Percentiles rank a stretch among this genome's conserved stretches.
phyloP scores from a whole-genome alignment of 148 eudicot genomes.

The Amaranthus hypochondriacus region DNA sequence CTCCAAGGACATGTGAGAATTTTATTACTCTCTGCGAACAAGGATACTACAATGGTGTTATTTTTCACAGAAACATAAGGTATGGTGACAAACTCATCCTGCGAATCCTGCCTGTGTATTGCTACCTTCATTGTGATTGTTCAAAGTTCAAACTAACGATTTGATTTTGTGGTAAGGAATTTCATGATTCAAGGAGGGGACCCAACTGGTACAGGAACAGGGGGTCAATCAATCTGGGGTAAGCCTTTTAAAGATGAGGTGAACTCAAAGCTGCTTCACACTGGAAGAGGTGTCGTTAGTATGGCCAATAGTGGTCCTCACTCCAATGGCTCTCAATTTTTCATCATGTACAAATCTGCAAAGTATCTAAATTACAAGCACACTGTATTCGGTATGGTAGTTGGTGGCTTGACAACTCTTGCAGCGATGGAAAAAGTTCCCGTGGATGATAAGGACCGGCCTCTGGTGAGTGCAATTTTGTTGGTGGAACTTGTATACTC shows the following conservation, averaged over 20 bases:
- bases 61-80: conserved; percentile 89
- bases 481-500: background rate
- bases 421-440: conserved; percentile 89
- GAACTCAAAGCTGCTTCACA: conserved; percentile 84
- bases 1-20: conserved; percentile 95
- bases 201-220: conserved; percentile 97
- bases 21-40: conserved; percentile 89
- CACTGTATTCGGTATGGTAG: conserved; percentile 93
- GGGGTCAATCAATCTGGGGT: conserved; percentile 98
- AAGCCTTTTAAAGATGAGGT: conserved; percentile 92
- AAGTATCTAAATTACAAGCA: conserved; percentile 88
- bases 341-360: conserved; percentile 93
- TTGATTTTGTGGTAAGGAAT: conserved; percentile 40
- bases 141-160: conserved; percentile 12
- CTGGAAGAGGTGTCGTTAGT: conserved; percentile 97
- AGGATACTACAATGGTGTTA: conserved; percentile 85
- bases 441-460: conserved; percentile 87
- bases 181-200: conserved; percentile 99
- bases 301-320: conserved; percentile 99
- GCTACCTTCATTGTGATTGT: background rate
- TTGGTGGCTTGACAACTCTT: conserved; percentile 87
- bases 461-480: conserved; percentile 59
- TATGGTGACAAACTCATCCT: conserved; percentile 20
- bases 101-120: background rate
- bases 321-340: conserved; percentile 91